phyloP scores from a whole-genome alignment of 2,329 filamentous ascomycete species.

The Aspergillus ruber region DNA sequence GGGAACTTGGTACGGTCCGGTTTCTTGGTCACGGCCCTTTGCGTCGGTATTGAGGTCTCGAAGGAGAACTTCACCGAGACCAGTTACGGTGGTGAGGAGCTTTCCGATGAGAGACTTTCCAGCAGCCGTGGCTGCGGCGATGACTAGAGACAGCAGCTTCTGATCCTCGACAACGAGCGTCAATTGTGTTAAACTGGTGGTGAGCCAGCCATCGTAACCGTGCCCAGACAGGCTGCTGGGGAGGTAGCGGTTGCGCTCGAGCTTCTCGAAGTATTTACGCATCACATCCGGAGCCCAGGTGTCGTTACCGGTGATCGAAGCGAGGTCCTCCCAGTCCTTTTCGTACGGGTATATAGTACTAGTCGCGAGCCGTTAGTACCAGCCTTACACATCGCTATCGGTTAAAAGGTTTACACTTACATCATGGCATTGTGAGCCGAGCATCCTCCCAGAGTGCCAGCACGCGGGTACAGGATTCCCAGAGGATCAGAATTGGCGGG shows the following conservation, averaged over 20 bases:
- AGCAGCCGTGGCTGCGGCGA: conserved; percentile 49
- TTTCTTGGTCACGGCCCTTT: conserved; percentile 39
- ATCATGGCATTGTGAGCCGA: conserved; percentile 58
- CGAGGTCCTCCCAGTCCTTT: conserved; percentile 54
- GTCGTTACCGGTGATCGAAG: conserved; percentile 51
- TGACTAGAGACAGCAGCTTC: conserved; percentile 48
- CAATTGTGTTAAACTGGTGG: conserved; percentile 46
- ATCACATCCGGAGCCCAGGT: conserved; percentile 53
- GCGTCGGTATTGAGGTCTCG: conserved; percentile 48
- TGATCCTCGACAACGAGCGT: conserved; percentile 47
- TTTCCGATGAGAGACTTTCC: conserved; percentile 36
- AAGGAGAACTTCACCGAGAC: conserved; percentile 41
- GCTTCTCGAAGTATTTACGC: conserved; percentile 47
- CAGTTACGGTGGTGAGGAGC: conserved; percentile 35
- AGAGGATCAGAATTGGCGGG: conserved; percentile 45
- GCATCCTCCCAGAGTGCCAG: conserved; percentile 52
- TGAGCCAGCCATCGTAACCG: conserved; percentile 54
- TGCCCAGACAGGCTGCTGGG: conserved; percentile 42
- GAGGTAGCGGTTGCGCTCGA: conserved; percentile 51
- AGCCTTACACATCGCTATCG: background rate
- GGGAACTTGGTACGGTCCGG: conserved; percentile 54
- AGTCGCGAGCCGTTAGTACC: conserved; percentile 2
- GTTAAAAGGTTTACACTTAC: conserved; percentile 6
- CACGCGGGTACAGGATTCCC: conserved; percentile 53
- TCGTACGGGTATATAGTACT: conserved; percentile 50